Evolutionary conservation across 768 basidiomycete genomes (phyloP).

Genomic region (Lactarius pseudohatsudake): DNA sequence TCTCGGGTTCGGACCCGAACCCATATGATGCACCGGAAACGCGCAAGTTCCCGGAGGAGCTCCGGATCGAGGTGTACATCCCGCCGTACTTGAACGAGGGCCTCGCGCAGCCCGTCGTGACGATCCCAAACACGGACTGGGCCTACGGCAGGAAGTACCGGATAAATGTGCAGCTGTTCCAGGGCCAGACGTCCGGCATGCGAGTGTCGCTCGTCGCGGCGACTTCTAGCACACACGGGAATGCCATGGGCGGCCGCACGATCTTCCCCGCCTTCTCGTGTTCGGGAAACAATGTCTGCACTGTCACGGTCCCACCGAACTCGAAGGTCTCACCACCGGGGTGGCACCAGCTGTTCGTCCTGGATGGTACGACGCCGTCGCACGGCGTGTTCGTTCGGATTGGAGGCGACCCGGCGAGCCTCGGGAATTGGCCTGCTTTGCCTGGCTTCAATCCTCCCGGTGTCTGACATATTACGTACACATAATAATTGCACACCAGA

Average conservation of each 20-base stretch:
- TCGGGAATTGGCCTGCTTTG: slow-evolving; percentile 73
- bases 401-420: slow-evolving; percentile 21
- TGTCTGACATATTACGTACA: slow-evolving; percentile 35
- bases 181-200: slow-evolving; percentile 48
- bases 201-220: slow-evolving; percentile 68
- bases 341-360: neutral
- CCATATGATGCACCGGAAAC: neutral
- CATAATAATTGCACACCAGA: neutral
- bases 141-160: slow-evolving; percentile 48
- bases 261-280: slow-evolving; percentile 73
- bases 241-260: slow-evolving; percentile 67
- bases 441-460: slow-evolving; percentile 70
- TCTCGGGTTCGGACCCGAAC: slow-evolving; percentile 70
- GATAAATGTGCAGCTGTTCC: slow-evolving; percentile 35
- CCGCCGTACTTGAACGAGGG: slow-evolving; percentile 80
- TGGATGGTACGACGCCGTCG: neutral
- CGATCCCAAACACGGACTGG: slow-evolving; percentile 54
- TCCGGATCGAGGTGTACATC: slow-evolving; percentile 41
- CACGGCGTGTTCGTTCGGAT: neutral
- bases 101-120: slow-evolving; percentile 41
- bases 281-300: slow-evolving; percentile 61
- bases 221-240: slow-evolving; percentile 74
- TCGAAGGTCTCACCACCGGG: slow-evolving; percentile 55
- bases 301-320: slow-evolving; percentile 75
- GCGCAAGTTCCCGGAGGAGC: slow-evolving; percentile 65